Conservation (phyloP, 1,139 yeast genomes). For the Sugiyamaella japonica region DNA sequence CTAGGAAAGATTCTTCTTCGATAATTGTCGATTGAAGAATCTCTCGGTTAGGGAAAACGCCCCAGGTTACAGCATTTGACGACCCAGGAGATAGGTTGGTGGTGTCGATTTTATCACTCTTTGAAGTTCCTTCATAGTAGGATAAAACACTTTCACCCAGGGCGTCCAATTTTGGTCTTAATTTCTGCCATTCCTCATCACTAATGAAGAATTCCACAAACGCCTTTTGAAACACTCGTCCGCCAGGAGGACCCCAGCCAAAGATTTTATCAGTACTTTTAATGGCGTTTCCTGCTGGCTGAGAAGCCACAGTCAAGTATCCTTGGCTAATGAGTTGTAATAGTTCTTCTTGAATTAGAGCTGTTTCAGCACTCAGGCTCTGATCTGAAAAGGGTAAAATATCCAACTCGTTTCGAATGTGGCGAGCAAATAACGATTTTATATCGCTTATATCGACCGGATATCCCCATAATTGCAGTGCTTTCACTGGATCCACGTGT, state of each 20-base stretch:
- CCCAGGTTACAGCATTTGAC: conserved; percentile 91
- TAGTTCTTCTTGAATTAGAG: conserved; percentile 86
- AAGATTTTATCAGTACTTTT: conserved; percentile 78
- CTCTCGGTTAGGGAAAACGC: conserved; percentile 86
- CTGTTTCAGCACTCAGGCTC: conserved; percentile 84
- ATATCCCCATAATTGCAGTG: conserved; percentile 77
- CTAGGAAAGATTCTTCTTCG: conserved; percentile 82
- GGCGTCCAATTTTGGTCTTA: conserved; percentile 54
- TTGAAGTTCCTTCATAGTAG: conserved; percentile 67
- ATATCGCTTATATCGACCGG: conserved; percentile 69
- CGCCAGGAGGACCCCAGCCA: conserved; percentile 96
- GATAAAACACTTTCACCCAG: conserved; percentile 52
- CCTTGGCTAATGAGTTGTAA: conserved; percentile 73
- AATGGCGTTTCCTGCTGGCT: conserved; percentile 83
- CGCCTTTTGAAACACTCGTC: conserved; percentile 88
- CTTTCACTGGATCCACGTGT: conserved; percentile 69
- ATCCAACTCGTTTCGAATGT: conserved; percentile 71
- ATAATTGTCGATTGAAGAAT: conserved; percentile 85
- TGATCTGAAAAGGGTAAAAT: conserved; percentile 91
- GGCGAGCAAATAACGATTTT: conserved; percentile 65
- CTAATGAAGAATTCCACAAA: conserved; percentile 86
- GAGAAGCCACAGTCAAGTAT: conserved; percentile 88
- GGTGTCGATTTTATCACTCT: conserved; percentile 41
- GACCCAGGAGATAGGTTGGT: conserved; percentile 56
- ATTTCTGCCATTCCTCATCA: conserved; percentile 63